phyloP scores from a whole-genome alignment of 108 stramenopile species.

The Cyclostephanos tholiformis region DNA sequence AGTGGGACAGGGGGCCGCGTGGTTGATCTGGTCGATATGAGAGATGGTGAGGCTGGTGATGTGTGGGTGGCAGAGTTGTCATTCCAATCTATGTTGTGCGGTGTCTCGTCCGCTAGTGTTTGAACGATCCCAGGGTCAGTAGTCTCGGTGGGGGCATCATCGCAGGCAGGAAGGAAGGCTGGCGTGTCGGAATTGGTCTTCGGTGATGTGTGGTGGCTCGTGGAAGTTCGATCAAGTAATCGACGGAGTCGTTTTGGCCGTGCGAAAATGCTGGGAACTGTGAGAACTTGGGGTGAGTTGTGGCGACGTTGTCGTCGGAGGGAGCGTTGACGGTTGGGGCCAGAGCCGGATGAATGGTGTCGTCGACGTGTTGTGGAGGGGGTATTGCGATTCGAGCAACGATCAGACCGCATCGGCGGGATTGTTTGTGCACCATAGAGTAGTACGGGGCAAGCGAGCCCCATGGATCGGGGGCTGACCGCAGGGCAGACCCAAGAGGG shows the following conservation, averaged over 20 bases:
- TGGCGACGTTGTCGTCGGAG: neutral
- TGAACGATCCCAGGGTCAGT: neutral
- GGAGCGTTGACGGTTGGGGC: neutral
- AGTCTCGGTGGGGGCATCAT: neutral
- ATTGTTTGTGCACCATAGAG: neutral
- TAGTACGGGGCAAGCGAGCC: neutral
- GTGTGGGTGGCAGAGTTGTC: neutral
- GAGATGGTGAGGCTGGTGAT: neutral
- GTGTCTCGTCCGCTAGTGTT: too few species aligned
- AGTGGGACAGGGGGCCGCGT: neutral
- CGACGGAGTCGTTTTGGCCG: neutral
- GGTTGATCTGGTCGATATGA: neutral
- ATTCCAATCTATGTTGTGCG: too few species aligned
- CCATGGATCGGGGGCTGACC: too few species aligned
- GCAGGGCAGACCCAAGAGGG: neutral
- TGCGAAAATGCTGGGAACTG: neutral
- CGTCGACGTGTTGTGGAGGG: neutral
- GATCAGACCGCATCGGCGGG: neutral
- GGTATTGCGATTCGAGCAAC: neutral
- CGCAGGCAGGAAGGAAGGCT: neutral
- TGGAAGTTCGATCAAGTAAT: neutral
- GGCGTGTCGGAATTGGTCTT: neutral
- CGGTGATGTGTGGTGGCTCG: neutral
- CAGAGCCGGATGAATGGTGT: neutral
- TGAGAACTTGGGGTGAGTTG: neutral